Base-by-base conservation (phyloP, 345 rosid species). In the Diplotaxis tenuifolia region DNA sequence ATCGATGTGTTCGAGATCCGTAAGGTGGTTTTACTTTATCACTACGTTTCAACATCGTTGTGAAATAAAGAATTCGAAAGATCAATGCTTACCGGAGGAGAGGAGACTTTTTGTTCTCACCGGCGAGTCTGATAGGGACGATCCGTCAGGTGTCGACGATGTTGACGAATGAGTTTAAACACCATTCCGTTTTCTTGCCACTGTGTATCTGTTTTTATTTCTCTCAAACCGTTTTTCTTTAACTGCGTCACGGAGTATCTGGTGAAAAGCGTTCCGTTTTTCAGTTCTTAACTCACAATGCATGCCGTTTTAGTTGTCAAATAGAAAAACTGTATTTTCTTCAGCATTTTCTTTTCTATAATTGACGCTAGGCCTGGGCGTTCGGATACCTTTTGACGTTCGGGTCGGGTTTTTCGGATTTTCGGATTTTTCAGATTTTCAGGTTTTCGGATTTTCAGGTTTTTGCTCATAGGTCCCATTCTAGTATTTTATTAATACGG, bases 31-130 rank as follows among this genome's bases (percentile, higher is more conserved):
- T 89, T 19, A 66, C 22, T 81, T 74, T 86, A 10, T 60, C 60
- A 52, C 83, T 84, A 40, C 69, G 96, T 82, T 81, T 95, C 79
- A 73, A 66, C 97, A 94, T 94, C 47, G 31, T 89, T 81, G 81
- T 5, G n/a, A 4, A 40, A 3, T 40, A 40, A 15, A 7, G 4
- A 14, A 14, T 12, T 10, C 49, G 25, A 56, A 65, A 12, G 34
- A 56, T 42, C 34, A 42, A 57, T 16, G 50, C 62, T 67, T 50
- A 67, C 78, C 71, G 12, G 11, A 56, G 32, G 65, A 28, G 52
- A 65, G 10, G 18, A 40, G 45, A 53, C 12, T 36, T 9, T 56
- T 56, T 74, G 7, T 9, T 14, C 56, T 8, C 23, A 7, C 63
- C 77, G 60, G 15, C 38, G 58, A 54, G 45, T 16, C 42, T 1